Conservation (phyloP, 306 rosid species). For the Casuarina glauca region DNA sequence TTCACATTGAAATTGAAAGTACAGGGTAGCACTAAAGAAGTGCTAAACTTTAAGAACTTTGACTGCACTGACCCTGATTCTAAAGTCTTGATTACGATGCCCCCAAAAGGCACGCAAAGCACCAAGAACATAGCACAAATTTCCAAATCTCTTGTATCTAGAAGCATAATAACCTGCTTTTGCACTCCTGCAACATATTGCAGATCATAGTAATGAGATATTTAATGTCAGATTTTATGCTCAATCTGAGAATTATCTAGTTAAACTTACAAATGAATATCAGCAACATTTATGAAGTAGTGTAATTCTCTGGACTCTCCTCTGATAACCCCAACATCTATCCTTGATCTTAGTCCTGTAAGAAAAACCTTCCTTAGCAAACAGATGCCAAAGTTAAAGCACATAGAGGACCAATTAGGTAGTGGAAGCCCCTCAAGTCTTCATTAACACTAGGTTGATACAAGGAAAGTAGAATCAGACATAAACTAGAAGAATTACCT, state of each 20-base stretch:
- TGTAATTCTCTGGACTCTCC: slow-evolving; percentile 59
- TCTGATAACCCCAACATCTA: slow-evolving; percentile 73
- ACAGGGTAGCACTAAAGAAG: neutral
- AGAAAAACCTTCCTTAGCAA: slow-evolving; percentile 26
- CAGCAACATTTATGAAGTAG: slow-evolving; percentile 90
- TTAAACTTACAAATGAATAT: slow-evolving; percentile 87
- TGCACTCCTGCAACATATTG: slow-evolving; percentile 70
- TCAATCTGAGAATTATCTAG: slow-evolving; percentile 28
- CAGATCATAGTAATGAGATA: slow-evolving; percentile 16
- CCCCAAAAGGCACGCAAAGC: slow-evolving; percentile 89
- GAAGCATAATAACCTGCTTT: slow-evolving; percentile 91
- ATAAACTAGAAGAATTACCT: slow-evolving; percentile 36
- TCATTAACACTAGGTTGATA: neutral
- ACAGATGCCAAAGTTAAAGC: slow-evolving; percentile 27
- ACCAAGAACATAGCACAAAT: slow-evolving; percentile 86
- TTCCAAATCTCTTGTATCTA: slow-evolving; percentile 82
- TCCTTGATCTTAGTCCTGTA: slow-evolving; percentile 71
- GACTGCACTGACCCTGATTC: slow-evolving; percentile 66
- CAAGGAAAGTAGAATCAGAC: slow-evolving; percentile 11
- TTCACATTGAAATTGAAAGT: neutral
- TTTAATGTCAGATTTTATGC: slow-evolving; percentile 19
- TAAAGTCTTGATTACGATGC: slow-evolving; percentile 73
- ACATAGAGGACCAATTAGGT: neutral
- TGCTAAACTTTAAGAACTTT: neutral
- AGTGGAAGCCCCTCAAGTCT: slow-evolving; percentile 17